Base-by-base conservation (phyloP, 2,329 filamentous ascomycete genomes). In the Calonectria honghensis region DNA sequence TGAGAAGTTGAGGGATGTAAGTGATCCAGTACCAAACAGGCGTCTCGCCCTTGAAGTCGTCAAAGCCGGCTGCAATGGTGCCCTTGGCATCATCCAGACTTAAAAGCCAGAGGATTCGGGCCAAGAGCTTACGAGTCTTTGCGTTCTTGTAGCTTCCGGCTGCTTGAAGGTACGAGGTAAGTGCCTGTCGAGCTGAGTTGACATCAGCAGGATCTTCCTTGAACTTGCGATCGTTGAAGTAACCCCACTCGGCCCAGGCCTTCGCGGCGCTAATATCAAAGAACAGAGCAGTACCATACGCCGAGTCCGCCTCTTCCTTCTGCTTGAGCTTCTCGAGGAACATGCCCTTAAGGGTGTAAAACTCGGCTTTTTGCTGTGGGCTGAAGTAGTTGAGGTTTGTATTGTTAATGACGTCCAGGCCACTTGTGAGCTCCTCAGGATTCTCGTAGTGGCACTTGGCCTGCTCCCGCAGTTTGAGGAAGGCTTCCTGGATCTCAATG, bases 11-110 rank as follows among this genome's bases (percentile, higher is more conserved):
- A 24, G 97, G 97, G 77, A 99, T 98, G 84, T 98, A 99, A 0
- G 96, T 98, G 79, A 98, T 98, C 97, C 97, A 99, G 86, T 98
- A 99, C 97, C 97, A 99, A 16, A 98, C 95, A 0, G 96, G 96
- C 2, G 96, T 98, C 80, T 99, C 97, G 67, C 97, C 97, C 88
- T 98, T 98, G 87, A 97, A 99, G 79, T 96, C 95, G 78, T 98
- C 95, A 79, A 98, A 99, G 16, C 96, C 95, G 79, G 92, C 90
- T 0, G 95, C 94, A 74, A 99, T 93, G 48, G 91, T 93, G 16
- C 95, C 95, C 82, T 95, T 95, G 0, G 94, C 90, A 81, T 98
- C 96, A 82, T 99, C 97, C 78, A 99, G 89, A 85, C 96, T 98
- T 57, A 99, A 90, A 59, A 99, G 89, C 97, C 97, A 99, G 64